Evolutionary conservation across 257 asterid species (phyloP), one percentile per base, ranked within the genome.

Genomic region (Anisodus acutangulus): DNA sequence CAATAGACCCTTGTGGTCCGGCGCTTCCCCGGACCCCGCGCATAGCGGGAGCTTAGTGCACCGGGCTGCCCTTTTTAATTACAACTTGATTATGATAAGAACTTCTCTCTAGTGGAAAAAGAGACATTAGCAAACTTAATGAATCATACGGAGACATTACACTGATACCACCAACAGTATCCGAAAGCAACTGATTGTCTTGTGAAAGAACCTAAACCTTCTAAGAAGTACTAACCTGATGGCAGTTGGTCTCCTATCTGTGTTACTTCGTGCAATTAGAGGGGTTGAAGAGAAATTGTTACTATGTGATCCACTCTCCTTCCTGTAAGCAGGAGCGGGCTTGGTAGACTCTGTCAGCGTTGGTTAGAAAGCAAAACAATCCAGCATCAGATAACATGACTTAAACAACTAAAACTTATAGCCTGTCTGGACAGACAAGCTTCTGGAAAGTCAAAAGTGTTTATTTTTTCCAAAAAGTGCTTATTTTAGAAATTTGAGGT

Each of bases 221-320:
- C 63, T 82, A 10, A 45, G 41, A 82, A 41, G 58, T 81, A 84
- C 89, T 70, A 80, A 92, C 98, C 93, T 92, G 85, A 70, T 41
- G 79, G 87, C 87, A 31, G 88, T 57, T 79, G 90, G 88, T 85
- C 86, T 89, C 87, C 89, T 89, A 92, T 89, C 89, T 83, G 84
- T 86, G 86, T 83, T 89, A 85, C 83, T 86, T 84, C 92, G 93
- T 9, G 88, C 87, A 67, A 81, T 3, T 85, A 84, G 92, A 87
- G 88, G 81, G 78, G 87, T 83, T 55, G 95, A 85, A 66, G 92
- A 84, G 22, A 83, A 79, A 43, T 91, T 87, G 78, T 88, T 91
- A 54, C 91, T 85, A 68, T 39, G 71, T 19, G 98, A 86, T 60
- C 92, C 95, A 89, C 91, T 91, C 64, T 95, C 98, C 90, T 92